Base-by-base conservation (phyloP, 1,284 basidiomycete species). In the Melampsora larici-populina region DNA sequence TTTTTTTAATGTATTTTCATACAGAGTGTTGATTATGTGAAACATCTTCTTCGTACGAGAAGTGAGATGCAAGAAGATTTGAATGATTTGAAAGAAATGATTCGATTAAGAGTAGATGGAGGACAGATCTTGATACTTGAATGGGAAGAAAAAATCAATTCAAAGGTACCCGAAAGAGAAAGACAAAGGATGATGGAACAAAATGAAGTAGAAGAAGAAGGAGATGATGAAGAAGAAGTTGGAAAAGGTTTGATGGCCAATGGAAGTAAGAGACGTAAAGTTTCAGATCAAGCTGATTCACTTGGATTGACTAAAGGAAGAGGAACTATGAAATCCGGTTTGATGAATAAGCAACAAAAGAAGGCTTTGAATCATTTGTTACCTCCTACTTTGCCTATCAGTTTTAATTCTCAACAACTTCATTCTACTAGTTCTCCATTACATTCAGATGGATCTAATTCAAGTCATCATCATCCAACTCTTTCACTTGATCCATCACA, bases 1-100 rank as follows among this genome's bases (percentile, higher is more conserved):
- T 64, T 36, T 17, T 67, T 67, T 67, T 4, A 33, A 67, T 26
- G 43, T 36, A 8, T 40, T 31, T 36, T 7, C 6, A 17, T 36
- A 31, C 9, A 78, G 67, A 78, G 75, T 21, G 75, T 79, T 71
- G 81, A 81, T 68, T 81, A 81, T 79, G 80, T 81, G 68, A 71
- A 79, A 24, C 81, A 73, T 67, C 74, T 81, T 3, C 79, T 79
- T 4, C 78, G 71, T 49, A 64, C 74, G 13, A 78, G 81, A 2
- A 55, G 67, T 13, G 79, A 79, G 15, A 74, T 78, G 48, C 70
- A 67, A 29, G 81, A 81, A 60, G 81, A 81, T 65, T 62, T 81
- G 46, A 78, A 81, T 55, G 63, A 80, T 17, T 65, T 81, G 60
- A 81, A 81, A 72, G 13, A 43, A 7, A 68, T 81, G 62, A 77